Conservation (phyloP, 2,329 filamentous ascomycete species). For the Talaromyces sp. region DNA sequence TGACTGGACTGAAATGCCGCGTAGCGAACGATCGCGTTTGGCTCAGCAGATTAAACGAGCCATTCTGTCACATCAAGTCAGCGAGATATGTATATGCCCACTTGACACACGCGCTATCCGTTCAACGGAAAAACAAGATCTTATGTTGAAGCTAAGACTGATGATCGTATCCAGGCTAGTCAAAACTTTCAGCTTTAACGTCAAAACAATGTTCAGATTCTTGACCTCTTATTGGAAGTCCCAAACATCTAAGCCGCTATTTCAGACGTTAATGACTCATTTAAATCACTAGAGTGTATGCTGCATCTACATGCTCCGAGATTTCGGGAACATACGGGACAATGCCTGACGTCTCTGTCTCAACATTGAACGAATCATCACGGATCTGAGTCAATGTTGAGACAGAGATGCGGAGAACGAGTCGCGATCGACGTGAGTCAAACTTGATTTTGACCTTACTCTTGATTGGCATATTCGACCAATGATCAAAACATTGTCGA, state of each 20-base stretch:
- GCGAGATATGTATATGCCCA: neutral
- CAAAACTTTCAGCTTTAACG: neutral
- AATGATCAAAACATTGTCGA: neutral
- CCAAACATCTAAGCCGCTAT: neutral
- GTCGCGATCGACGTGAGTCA: neutral
- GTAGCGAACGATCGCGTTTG: no score
- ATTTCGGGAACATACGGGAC: conserved; percentile 6
- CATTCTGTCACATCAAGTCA: no score
- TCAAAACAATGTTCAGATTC: neutral
- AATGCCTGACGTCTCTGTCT: neutral
- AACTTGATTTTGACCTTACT: neutral
- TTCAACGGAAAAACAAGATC: no score
- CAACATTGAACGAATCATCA: neutral
- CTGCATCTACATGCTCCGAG: neutral
- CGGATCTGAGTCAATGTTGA: neutral
- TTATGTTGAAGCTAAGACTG: neutral
- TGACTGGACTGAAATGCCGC: no score
- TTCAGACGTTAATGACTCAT: neutral
- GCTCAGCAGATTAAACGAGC: no score
- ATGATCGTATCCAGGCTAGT: neutral
- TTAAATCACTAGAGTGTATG: neutral
- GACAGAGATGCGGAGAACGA: neutral
- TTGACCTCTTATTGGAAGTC: neutral
- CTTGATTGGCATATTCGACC: neutral
- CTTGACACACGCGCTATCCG: no score